Evolutionary conservation across 495 filamentous ascomycete species (phyloP).

Genomic region (Parathielavia appendiculata): DNA sequence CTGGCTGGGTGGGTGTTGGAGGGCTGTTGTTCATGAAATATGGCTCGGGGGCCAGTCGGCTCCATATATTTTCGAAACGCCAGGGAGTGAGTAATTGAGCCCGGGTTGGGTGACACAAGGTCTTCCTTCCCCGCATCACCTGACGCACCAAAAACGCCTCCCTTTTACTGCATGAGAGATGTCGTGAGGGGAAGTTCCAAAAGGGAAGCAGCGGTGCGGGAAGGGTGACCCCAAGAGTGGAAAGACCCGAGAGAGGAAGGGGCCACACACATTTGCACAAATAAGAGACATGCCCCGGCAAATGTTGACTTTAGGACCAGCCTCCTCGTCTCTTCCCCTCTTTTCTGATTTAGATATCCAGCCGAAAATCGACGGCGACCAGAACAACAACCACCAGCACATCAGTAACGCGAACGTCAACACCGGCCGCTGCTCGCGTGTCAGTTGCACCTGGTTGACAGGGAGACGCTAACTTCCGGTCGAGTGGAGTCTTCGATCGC

Average conservation of each 20-base stretch:
- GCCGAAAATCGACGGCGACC: not conserved
- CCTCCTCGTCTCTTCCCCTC: slow-evolving; percentile 3
- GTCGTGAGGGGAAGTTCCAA: slow-evolving; percentile 13
- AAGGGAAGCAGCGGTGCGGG: slow-evolving; percentile 7
- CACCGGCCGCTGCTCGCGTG: not conserved
- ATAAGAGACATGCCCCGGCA: not conserved
- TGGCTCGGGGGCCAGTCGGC: no score
- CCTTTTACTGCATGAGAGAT: not conserved
- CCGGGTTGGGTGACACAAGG: no score
- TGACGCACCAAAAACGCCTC: slow-evolving; percentile 5
- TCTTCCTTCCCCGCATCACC: slow-evolving; percentile 6
- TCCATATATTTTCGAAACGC: no score
- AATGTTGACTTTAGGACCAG: not conserved
- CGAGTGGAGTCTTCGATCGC: slow-evolving; percentile 1
- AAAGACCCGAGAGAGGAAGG: not conserved
- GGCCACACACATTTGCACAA: slow-evolving; percentile 5
- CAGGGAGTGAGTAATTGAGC: no score
- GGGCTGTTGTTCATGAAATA: no score
- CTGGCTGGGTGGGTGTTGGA: no score
- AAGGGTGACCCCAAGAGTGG: not conserved
- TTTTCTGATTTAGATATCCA: not conserved
- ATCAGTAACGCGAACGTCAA: not conserved
- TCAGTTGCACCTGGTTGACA: slow-evolving; percentile 8
- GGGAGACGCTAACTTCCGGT: slow-evolving; percentile 8
- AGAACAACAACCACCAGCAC: slow-evolving; percentile 6